Base-by-base conservation (phyloP, 495 filamentous ascomycete species). In the Aspergillus campestris region DNA sequence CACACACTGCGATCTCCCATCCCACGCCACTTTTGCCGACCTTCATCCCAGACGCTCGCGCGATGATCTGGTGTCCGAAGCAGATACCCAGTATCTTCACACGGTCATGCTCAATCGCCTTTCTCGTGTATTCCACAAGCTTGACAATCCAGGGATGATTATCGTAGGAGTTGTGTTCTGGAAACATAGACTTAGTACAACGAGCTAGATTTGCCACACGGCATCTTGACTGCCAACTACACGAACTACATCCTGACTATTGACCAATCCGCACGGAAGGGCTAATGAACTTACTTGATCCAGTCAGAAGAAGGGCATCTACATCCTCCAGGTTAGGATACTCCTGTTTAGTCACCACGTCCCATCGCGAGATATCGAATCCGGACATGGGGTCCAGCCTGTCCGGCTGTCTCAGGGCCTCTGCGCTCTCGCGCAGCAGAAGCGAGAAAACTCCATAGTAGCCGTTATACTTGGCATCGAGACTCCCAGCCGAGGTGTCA, bases 51-150 rank as follows among this genome's bases (percentile, higher is more conserved):
- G 94, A 56, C 2, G 89, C 88, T 13, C 89, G 73, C 0, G 77
- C 87, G 40, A 95, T 70, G 40, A 95, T 91, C 65, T 96, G 89
- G 59, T 95, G 90, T 12, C 89, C 91, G 61, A 91, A 95, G 59
- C 90, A 95, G 27, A 92, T 76, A 10, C 87, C 89, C 13, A 95
- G 71, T 14, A 94, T 63, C 15, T 78, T 74, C 14, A 94, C 74
- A 44, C 75, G 70, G 12, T 66, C 55, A 47, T 84, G 74, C 36
- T 65, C 58, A 34, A 88, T 64, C 39, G 83, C 53, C 40, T 70
- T 57, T 46, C 75, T 73, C 0, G 76, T 78, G 60, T 80, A 95
- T 33, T 83, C 79, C 2, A 91, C 82, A 0, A 96, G 73, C 13
- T 73, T 75, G 13, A 80, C 37, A 42, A 94, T 89, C 90, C 88